Base-by-base conservation (phyloP, 202 grass and related monocot genomes). In the Eragrostis tef region DNA sequence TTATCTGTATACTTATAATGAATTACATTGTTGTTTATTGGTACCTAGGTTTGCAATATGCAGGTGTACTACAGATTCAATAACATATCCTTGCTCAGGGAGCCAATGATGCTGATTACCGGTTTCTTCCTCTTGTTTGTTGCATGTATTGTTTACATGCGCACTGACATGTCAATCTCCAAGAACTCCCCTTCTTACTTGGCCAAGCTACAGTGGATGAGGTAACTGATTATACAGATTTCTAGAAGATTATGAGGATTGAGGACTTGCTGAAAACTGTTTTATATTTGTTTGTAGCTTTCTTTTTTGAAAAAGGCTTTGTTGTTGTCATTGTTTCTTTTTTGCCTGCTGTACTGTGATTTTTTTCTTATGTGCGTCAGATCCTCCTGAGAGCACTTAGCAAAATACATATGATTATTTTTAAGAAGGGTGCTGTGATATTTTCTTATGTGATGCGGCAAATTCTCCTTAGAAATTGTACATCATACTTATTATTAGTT, bases 61-160 rank as follows among this genome's bases (percentile, higher is more conserved):
- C 86, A 99, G 96, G 96, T 99, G 74, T 88, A 91, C 76, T 99
- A 99, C 82, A 88, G 79, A 64, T 99, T 99, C 83, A 96, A 82
- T 72, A 96, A 87, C 69, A 45, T 99, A 47, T 96, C 96, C 31
- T 74, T 99, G 73, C 81, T 99, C 67, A 86, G 52, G 59, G 96
- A 99, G 81, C 96, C 96, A 9, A 69, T 99, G 89, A 99, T 99
- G 96, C 59, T 96, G 71, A 93, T 93, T 61, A 57, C 77, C 77
- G 93, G 93, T n/a, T 93, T 99, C 83, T 90, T 96, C 89, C 83
- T 99, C 73, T 56, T 99, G 25, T 96, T 99, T 64, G 72, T 85
- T 86, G 74, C 89, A 41, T 96, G 90, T 70, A 92, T 99, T 83
- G 82, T 79, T 56, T 99, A 90, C 85, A 96, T 99, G 89, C 93